Evolutionary conservation across 2,329 filamentous ascomycete species (phyloP), one percentile per base, ranked within the genome.

Genomic region (Monosporascus cannonballus): DNA sequence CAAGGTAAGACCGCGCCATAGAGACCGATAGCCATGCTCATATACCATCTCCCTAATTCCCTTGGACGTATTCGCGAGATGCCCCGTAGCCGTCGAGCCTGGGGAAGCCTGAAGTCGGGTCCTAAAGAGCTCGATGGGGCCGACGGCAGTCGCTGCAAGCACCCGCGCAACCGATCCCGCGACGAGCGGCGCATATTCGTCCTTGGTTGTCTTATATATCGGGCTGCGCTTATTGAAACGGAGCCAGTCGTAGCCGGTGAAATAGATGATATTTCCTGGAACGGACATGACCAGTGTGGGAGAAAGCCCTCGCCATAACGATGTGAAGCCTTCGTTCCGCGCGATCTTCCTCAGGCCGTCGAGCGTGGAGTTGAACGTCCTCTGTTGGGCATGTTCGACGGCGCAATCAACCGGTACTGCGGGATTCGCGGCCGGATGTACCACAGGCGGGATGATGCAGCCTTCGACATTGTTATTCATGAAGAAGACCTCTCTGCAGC

Each of bases 401-500:
- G 89, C 90, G 71, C 94, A 99, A 59, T 87, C 85, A 51, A 81
- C 76, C 18, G 76, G 73, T 11, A 75, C 65, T 3, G 73, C 70
- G 53, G 74, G 71, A 39, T 73, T 66, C 55, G 72, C 72, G 20
- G 71, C 70, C 37, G 76, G 60, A 5, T 71, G 72, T 36, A 73
- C 73, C 39, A 79, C 73, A 4, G 81, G 82, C n/a, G 88, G 87
- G 56, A 96, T 76, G 67, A 96, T 76, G 67, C 92, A 96, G 58
- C 87, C 84, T 54, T 90, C 86, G 24, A 86, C 81, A 69, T 86
- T 89, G 66, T 95, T 92, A 60, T 90, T 92, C 58, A 93, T 85
- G 78, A 96, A 99, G 71, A 97, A 99, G 37, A 99, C 93, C 70
- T 99, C 93, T 56, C 94, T 86, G 68, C 94, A 99, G 72, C 94